Conservation (phyloP, 1,284 basidiomycete genomes). For the Rhizoctonia solani region DNA sequence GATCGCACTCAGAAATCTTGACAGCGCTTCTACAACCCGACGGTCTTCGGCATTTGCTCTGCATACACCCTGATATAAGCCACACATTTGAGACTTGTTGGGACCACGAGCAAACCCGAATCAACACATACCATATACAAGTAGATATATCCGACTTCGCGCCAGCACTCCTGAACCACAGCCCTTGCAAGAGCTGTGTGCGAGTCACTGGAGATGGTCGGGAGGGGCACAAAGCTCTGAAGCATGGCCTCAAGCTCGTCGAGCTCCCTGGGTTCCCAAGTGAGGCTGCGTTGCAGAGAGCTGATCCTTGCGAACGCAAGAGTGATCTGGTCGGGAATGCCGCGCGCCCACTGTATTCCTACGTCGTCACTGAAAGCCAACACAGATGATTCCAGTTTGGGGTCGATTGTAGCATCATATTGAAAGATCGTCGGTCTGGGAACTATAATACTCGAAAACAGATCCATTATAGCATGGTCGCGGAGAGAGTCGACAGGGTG, state of each 20-base stretch:
- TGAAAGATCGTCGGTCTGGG: background rate
- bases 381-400: background rate
- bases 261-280: background rate
- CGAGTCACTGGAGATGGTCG: background rate
- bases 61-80: no score
- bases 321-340: background rate
- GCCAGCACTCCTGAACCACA: background rate
- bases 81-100: no score
- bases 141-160: background rate
- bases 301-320: background rate
- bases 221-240: background rate
- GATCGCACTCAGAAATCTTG: no score
- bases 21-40: no score
- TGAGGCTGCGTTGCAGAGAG: background rate
- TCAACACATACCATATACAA: conserved; percentile 5
- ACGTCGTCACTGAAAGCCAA: background rate
- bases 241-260: background rate
- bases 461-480: background rate
- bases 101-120: no score
- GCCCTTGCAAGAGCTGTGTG: conserved; percentile 5
- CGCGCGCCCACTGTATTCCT: background rate
- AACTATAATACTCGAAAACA: background rate
- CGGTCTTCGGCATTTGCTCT: no score
- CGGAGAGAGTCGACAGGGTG: background rate
- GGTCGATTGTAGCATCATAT: background rate